Evolutionary conservation across 495 filamentous ascomycete genomes (phyloP).

Genomic region (Astrothelium subdiscretum): DNA sequence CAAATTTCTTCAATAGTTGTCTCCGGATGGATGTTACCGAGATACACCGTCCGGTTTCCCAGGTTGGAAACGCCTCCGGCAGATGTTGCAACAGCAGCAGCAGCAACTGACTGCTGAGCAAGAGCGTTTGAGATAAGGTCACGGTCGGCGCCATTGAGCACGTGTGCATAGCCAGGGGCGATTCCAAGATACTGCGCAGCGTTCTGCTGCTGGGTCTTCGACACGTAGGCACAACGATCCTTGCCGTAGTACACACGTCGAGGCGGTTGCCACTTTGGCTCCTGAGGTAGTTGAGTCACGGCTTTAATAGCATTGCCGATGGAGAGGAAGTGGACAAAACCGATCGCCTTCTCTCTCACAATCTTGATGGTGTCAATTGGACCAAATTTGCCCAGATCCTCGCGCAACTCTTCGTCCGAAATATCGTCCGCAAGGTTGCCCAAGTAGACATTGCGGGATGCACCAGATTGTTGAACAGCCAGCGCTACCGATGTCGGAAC

Average conservation of each 20-base stretch:
- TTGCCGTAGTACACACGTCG: slow-evolving; percentile 97
- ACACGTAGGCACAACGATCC: slow-evolving; percentile 95
- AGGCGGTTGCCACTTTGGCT: slow-evolving; percentile 91
- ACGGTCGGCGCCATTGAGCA: slow-evolving; percentile 87
- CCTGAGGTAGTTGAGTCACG: slow-evolving; percentile 91
- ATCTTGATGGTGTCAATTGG: slow-evolving; percentile 96
- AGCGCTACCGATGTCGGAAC: slow-evolving; percentile 94
- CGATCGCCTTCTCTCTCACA: slow-evolving; percentile 95
- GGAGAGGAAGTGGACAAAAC: slow-evolving; percentile 94
- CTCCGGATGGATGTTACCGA: slow-evolving; percentile 97
- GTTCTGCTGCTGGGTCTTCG: slow-evolving; percentile 99
- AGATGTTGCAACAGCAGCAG: slow-evolving; percentile 89
- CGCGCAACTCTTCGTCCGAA: slow-evolving; percentile 80
- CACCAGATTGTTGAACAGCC: slow-evolving; percentile 92
- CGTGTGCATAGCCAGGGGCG: slow-evolving; percentile 92
- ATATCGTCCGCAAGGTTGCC: slow-evolving; percentile 87
- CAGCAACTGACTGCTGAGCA: slow-evolving; percentile 93
- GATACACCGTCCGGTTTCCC: slow-evolving; percentile 93
- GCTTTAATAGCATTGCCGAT: slow-evolving; percentile 98
- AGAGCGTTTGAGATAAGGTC: slow-evolving; percentile 92
- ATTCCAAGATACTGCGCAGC: slow-evolving; percentile 97
- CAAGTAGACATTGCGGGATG: slow-evolving; percentile 96
- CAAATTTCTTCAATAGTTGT: slow-evolving; percentile 58
- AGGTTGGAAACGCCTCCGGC: slow-evolving; percentile 95
- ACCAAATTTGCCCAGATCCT: slow-evolving; percentile 93